Base-by-base conservation (phyloP, 129 eudicot species). In the Apium graveolens region DNA sequence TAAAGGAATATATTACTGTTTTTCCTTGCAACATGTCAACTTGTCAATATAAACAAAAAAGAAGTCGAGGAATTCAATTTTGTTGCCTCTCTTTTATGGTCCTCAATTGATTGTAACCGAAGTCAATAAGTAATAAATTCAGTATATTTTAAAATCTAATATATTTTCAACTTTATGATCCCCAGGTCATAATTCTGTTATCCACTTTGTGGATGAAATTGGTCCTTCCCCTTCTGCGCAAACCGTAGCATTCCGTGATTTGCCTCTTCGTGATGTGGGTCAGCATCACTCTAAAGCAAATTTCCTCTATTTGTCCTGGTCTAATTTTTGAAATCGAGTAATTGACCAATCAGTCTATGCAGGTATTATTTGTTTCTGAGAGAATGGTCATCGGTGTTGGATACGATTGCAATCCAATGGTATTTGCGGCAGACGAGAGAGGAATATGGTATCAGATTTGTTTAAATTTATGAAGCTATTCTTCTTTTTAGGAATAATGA, bases 191-290 rank as follows among this genome's bases (percentile, higher is more conserved):
- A 90, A 90, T 83, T 95, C 98, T 16, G 90, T 95, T 91, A 91
- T 95, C 72, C 92, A 95, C 89, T 92, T 95, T 82, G 98, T 86
- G 82, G 98, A 95, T 73, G 93, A 95, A 32, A 84, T 95, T 81
- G 98, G 98, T 43, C 94, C 98, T 65, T 87, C 98, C 46, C 97
- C 98, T 73, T 87, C 90, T 60, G 97, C 97, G 26, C 98, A 95
- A 86, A 91, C 86, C 87, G 97, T 95, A 45, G 92, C 94, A 83
- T 84, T 91, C 81, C 98, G 97, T 79, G 96, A 95, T 89, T 86
- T 95, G 91, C 98, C 97, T 75, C 98, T 95, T 76, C 96, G 98
- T 83, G 98, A 95, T 91, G 98, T 91, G 97, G 98, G 98, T 95
- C 98, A 91, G 98, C 96, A 90, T 90, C 93, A 81, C 87, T 91